phyloP scores from a whole-genome alignment of 805 yeast genomes.

The Candida cerambycidarum region DNA sequence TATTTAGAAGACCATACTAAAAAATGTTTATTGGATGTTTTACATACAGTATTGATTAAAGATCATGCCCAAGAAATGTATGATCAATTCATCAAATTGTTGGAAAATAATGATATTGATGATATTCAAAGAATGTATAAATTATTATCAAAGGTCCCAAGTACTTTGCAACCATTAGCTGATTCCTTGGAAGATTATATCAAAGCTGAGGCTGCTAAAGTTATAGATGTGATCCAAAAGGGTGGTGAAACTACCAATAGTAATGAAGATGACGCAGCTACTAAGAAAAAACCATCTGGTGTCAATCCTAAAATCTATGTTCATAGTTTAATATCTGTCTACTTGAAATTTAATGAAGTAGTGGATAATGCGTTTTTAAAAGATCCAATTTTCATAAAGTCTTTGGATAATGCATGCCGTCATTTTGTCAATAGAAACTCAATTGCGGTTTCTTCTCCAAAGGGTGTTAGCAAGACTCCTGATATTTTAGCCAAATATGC shows the following conservation, averaged over 20 bases:
- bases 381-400: constrained; percentile 77
- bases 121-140: constrained; percentile 79
- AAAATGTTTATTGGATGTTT: constrained; percentile 68
- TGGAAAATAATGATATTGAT: constrained; percentile 67
- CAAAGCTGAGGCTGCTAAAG: constrained; percentile 44
- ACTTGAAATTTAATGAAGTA: constrained; percentile 63
- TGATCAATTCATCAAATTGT: constrained; percentile 69
- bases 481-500: constrained; percentile 88
- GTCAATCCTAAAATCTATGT: constrained; percentile 80
- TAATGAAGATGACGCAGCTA: constrained; percentile 16
- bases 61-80: constrained; percentile 76
- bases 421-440: constrained; percentile 78
- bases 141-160: constrained; percentile 73
- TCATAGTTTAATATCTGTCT: constrained; percentile 69
- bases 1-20: constrained; percentile 86
- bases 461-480: constrained; percentile 75
- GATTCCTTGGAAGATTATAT: constrained; percentile 71
- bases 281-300: constrained; percentile 13
- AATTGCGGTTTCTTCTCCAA: constrained; percentile 68
- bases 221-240: constrained; percentile 54
- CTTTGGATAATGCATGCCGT: constrained; percentile 87
- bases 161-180: constrained; percentile 77
- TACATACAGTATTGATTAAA: constrained; percentile 74
- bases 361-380: constrained; percentile 67
- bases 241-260: constrained; percentile 24